Conservation (phyloP, 2,329 filamentous ascomycete species). For the Penicillium sp. region DNA sequence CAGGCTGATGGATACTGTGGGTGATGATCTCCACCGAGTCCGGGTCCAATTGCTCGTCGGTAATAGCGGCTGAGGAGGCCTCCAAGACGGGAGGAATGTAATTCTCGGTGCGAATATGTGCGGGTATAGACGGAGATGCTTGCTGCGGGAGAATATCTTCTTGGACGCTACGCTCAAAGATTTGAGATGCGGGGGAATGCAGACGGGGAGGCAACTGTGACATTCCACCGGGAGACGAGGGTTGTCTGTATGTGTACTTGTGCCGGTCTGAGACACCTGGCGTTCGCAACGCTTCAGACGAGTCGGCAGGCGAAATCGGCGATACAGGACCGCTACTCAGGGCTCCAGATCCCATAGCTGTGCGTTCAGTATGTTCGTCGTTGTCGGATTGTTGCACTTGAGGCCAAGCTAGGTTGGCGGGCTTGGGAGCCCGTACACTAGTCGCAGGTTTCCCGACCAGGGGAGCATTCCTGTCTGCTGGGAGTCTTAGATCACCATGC, state of each 20-base stretch:
- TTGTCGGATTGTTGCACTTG: conserved; percentile 13
- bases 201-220: conserved; percentile 70
- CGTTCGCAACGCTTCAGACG: conserved; percentile 24
- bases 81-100: conserved; percentile 89
- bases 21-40: conserved; percentile 93
- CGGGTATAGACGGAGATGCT: conserved; percentile 81
- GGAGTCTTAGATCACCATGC: not conserved
- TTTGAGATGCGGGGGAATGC: conserved; percentile 75
- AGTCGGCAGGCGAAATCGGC: conserved; percentile 28
- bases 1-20: conserved; percentile 79
- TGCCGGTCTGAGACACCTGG: conserved; percentile 20
- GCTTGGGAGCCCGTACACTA: conserved; percentile 20
- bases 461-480: conserved; percentile 10
- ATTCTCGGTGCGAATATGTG: conserved; percentile 92
- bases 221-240: conserved; percentile 67
- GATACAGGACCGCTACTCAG: conserved; percentile 15
- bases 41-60: conserved; percentile 78
- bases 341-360: not conserved
- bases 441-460: conserved; percentile 9
- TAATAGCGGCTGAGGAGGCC: conserved; percentile 89
- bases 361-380: conserved; percentile 8
- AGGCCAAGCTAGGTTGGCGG: conserved; percentile 19
- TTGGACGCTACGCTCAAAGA: conserved; percentile 95
- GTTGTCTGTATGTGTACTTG: conserved; percentile 42
- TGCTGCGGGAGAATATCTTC: conserved; percentile 69